Base-by-base conservation (phyloP, 257 asterid species). In the Penstemon eatonii region DNA sequence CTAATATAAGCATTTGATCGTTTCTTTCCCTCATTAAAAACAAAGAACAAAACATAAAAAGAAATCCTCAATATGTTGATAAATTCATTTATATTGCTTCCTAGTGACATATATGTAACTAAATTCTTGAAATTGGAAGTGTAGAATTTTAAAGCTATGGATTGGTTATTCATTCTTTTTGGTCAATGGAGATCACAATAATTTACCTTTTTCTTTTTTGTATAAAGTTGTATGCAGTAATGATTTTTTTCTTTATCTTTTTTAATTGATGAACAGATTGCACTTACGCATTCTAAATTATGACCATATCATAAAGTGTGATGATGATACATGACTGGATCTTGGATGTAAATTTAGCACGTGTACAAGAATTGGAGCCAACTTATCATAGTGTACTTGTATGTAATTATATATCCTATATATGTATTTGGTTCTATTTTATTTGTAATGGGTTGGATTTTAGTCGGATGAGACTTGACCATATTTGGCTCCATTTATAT, bases 101-200 rank as follows among this genome's bases (percentile, higher is more conserved):
- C 51, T 46, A 46, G 51, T 46, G 18, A 65, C 60, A 60, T 65
- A 51, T 25, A 38, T 5, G 33, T 33, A 46, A 46, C 56, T 46
- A 4, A 63, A 5, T 37, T 4, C 19, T 7, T 8, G 49, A 13
- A 65, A 3, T 9, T 3, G 51, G 51, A 46, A 46, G 51, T 9
- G 10, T 7, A 46, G 18, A n/a, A 33, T 36, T 7, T 56, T 36
- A 18, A 56, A 18, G 38, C 13, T 10, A 56, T 56, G n/a, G 13
- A 10, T 25, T 33, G 6, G 61, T 56, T 56, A 55, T 19, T 25
- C 60, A 55, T 25, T 55, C 56, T 25, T 25, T 25, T 33, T 56
- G 5, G 7, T 46, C 51, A 6, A 46, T 46, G 51, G 3, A 7
- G 51, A 15, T 15, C 18, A 15, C 18, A 15, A 15, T 15, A 15